Conservation (phyloP, 2,329 filamentous ascomycete genomes). For the Chrysoporthe deuterocubensis region DNA sequence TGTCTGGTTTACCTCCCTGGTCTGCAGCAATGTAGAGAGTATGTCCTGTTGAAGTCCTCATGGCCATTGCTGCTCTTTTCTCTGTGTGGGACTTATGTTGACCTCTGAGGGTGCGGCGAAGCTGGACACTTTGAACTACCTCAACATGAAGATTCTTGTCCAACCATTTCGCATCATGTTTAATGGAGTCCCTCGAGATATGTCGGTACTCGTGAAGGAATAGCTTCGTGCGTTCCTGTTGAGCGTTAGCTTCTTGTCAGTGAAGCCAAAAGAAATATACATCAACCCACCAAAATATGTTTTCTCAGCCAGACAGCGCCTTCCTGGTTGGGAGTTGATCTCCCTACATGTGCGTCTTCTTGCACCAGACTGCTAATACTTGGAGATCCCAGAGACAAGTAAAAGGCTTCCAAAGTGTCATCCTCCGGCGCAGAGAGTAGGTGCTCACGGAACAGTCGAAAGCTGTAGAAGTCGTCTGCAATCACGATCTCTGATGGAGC, state of each 20-base stretch:
- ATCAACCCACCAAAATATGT: conserved; percentile 62
- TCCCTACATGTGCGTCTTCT: conserved; percentile 75
- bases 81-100: conserved; percentile 72
- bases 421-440: conserved; percentile 90
- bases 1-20: conserved; percentile 63
- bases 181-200: conserved; percentile 76
- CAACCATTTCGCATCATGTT: conserved; percentile 87
- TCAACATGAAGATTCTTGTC: conserved; percentile 82
- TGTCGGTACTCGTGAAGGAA: conserved; percentile 80
- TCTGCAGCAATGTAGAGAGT: conserved; percentile 77
- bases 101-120: conserved; percentile 76
- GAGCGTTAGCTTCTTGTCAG: background rate
- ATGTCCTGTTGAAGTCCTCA: conserved; percentile 57
- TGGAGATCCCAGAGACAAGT: conserved; percentile 77
- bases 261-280: background rate
- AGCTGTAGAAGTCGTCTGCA: conserved; percentile 86
- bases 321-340: conserved; percentile 67
- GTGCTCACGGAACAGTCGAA: conserved; percentile 82
- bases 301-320: conserved; percentile 73
- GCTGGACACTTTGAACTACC: conserved; percentile 76
- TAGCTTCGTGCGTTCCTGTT: conserved; percentile 76
- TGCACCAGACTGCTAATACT: conserved; percentile 78
- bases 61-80: conserved; percentile 74
- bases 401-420: conserved; percentile 83
- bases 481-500: conserved; percentile 74